Percentiles rank a stretch among this genome's conserved stretches.
Conservation (phyloP, 2,329 filamentous ascomycete genomes). For the Tolypocladium cylindrosporum region DNA sequence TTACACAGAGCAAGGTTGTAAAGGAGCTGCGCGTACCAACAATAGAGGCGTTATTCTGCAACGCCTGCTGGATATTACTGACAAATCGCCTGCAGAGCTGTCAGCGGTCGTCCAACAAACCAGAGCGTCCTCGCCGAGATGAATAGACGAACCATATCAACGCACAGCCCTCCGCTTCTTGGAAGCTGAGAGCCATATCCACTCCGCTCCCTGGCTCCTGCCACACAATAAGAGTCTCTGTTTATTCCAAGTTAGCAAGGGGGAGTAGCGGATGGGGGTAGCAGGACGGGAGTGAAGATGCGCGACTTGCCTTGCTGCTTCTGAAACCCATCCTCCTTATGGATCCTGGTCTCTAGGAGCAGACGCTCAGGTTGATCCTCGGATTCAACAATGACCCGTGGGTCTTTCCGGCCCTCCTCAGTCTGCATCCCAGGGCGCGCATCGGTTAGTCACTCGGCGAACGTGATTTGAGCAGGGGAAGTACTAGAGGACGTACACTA, state of each 20-base stretch:
- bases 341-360: constrained; percentile 80
- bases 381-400: constrained; percentile 81
- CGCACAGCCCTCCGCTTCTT: constrained; percentile 90
- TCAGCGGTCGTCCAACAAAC: constrained; percentile 8
- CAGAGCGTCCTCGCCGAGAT: not conserved
- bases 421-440: constrained; percentile 24
- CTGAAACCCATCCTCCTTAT: constrained; percentile 92
- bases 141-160: constrained; percentile 68
- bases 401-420: constrained; percentile 62
- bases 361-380: constrained; percentile 81
- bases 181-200: constrained; percentile 97
- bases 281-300: constrained; percentile 3
- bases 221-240: constrained; percentile 97
- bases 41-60: constrained; percentile 34
- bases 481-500: constrained; percentile 45
- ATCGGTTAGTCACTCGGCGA: not conserved
- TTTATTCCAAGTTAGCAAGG: constrained; percentile 17
- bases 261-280: not conserved
- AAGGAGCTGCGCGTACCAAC: not conserved
- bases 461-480: not conserved
- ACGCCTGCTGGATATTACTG: constrained; percentile 69
- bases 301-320: constrained; percentile 77
- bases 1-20: not conserved
- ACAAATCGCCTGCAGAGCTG: constrained; percentile 69
- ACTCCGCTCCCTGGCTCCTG: constrained; percentile 74